Conservation (phyloP, 2,329 filamentous ascomycete species). For the Pseudogymnoascus sp. region DNA sequence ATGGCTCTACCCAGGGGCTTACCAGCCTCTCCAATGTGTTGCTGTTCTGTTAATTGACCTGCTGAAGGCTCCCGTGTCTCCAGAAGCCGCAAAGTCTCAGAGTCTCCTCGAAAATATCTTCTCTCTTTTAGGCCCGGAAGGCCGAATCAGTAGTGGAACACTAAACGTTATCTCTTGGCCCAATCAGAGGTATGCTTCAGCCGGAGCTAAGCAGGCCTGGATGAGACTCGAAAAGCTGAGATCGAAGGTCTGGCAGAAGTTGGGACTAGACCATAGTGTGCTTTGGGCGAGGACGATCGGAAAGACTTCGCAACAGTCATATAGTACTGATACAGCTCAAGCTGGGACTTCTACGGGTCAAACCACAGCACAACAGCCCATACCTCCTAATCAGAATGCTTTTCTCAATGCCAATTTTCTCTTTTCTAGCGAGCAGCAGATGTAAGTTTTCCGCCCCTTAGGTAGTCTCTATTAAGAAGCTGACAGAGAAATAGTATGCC, state of each 20-base stretch:
- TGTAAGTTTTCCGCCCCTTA: not conserved
- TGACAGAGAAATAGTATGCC: not conserved
- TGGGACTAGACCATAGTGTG: not conserved
- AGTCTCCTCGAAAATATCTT: conserved; percentile 19
- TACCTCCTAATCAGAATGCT: not conserved
- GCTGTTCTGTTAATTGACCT: conserved; percentile 20
- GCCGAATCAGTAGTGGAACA: not conserved
- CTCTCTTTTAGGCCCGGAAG: not conserved
- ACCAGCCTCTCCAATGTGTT: conserved; percentile 20
- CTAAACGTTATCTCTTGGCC: not conserved
- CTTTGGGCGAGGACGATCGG: not conserved
- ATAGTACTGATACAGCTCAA: not conserved
- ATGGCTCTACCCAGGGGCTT: conserved; percentile 23
- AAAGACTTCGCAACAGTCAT: not conserved
- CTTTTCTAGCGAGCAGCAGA: not conserved
- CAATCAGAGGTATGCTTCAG: not conserved
- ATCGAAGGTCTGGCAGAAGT: not conserved
- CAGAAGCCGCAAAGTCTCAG: conserved; percentile 17
- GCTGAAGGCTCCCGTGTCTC: conserved; percentile 17
- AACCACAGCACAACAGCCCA: not conserved
- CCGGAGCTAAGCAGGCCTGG: not conserved
- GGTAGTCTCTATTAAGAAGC: not conserved
- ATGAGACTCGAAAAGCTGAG: not conserved
- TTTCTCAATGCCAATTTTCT: not conserved
- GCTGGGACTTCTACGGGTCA: not conserved